phyloP scores from a whole-genome alignment of 768 basidiomycete species.

The Lactarius sanguifluus region DNA sequence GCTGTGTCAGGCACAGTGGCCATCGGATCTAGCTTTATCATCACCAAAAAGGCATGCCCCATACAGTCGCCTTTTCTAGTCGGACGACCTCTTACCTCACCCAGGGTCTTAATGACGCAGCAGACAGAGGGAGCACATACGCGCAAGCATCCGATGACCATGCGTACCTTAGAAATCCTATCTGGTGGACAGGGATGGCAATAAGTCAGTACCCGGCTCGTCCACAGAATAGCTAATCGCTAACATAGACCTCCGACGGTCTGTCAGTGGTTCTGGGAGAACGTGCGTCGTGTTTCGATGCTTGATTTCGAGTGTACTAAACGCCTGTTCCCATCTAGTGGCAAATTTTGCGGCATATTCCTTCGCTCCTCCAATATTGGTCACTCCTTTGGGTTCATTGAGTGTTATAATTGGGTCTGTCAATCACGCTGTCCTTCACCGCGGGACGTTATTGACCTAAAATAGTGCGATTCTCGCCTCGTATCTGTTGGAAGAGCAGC shows the following conservation, averaged over 20 bases:
- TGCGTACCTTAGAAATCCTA: constrained; percentile 84
- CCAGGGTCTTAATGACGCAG: constrained; percentile 89
- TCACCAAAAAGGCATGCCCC: constrained; percentile 89
- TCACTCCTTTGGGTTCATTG: constrained; percentile 96
- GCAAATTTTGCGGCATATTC: constrained; percentile 96
- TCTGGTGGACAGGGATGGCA: constrained; percentile 97
- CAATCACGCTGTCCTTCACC: constrained; percentile 7
- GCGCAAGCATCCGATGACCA: constrained; percentile 73
- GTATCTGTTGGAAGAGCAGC: constrained; percentile 87
- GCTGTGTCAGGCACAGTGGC: constrained; percentile 82
- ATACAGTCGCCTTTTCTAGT: constrained; percentile 4
- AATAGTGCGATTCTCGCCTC: constrained; percentile 89
- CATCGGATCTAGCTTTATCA: constrained; percentile 96
- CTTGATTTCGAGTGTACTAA: not conserved
- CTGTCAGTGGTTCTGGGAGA: constrained; percentile 86
- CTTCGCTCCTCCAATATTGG: constrained; percentile 95
- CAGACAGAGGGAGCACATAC: constrained; percentile 50
- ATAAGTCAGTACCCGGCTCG: constrained; percentile 61
- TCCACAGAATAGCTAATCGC: not conserved
- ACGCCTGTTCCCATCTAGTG: constrained; percentile 40
- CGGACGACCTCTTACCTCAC: constrained; percentile 16
- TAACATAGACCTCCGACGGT: not conserved
- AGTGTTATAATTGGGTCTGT: constrained; percentile 94
- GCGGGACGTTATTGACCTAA: constrained; percentile 1
- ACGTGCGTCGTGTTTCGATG: constrained; percentile 47